Evolutionary conservation across 1,284 basidiomycete species (phyloP).

Genomic region (Trametes hirsuta): DNA sequence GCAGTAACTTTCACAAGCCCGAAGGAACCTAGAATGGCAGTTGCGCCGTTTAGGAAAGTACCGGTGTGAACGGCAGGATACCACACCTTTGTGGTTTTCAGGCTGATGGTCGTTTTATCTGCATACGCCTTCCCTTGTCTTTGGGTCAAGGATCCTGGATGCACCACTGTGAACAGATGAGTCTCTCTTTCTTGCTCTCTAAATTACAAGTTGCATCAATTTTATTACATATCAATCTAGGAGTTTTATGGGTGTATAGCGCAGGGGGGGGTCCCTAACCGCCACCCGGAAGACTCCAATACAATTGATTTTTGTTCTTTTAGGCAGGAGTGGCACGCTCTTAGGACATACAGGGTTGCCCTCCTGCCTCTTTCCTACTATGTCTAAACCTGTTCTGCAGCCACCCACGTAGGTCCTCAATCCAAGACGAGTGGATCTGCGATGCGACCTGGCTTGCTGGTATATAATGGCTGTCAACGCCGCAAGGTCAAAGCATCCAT

Average conservation of each 20-base stretch:
- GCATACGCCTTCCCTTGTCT: too few relatives aligned
- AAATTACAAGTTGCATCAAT: too few relatives aligned
- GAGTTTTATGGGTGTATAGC: too few relatives aligned
- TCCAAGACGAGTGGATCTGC: not conserved
- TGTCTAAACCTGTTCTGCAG: conserved; percentile 1
- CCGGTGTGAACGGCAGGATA: not conserved
- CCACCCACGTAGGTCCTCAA: conserved; percentile 4
- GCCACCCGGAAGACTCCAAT: not conserved
- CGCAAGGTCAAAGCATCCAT: not conserved
- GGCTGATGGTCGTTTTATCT: too few relatives aligned
- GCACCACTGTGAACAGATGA: too few relatives aligned
- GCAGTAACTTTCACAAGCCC: not conserved
- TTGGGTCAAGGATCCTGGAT: too few relatives aligned
- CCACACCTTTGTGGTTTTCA: too few relatives aligned
- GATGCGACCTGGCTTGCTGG: not conserved
- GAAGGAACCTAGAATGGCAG: not conserved
- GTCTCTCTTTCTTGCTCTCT: too few relatives aligned
- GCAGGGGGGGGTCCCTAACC: not conserved
- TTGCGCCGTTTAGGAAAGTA: not conserved
- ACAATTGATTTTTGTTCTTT: not conserved
- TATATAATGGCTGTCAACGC: not conserved
- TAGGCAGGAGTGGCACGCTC: not conserved
- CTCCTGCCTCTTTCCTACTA: conserved; percentile 4
- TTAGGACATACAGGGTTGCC: not conserved
- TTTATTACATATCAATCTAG: too few relatives aligned